Evolutionary conservation across 164 flowering plant genomes (phyloP).

Genomic region (Annona squamosa): DNA sequence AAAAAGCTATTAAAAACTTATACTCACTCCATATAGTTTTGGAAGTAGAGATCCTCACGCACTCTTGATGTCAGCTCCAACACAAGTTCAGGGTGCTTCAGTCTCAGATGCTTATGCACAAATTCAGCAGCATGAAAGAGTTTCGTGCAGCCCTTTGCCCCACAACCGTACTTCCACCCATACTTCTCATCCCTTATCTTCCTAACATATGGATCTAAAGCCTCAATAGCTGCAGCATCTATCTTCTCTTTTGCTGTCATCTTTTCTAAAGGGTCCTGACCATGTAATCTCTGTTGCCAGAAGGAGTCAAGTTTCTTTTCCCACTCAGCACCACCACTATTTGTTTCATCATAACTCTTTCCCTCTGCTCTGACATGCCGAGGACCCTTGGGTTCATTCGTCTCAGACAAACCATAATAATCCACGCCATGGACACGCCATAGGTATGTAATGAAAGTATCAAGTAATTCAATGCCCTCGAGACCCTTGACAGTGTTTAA

Average conservation of each 20-base stretch:
- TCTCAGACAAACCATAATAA: conserved; percentile 89
- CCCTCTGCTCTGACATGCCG: conserved; percentile 84
- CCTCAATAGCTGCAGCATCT: conserved; percentile 82
- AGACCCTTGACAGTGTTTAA: conserved; percentile 83
- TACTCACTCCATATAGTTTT: conserved; percentile 91
- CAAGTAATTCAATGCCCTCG: conserved; percentile 88
- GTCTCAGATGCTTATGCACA: conserved; percentile 91
- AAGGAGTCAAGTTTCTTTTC: conserved; percentile 74
- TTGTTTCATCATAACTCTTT: conserved; percentile 43
- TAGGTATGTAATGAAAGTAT: conserved; percentile 80
- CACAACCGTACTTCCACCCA: conserved; percentile 99
- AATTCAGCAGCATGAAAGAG: conserved; percentile 97
- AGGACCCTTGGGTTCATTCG: conserved; percentile 76
- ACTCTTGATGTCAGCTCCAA: conserved; percentile 85
- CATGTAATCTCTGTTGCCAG: conserved; percentile 80
- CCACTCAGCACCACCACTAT: conserved; percentile 61
- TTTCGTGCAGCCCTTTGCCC: conserved; percentile 99
- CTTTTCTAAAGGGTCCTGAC: conserved; percentile 84
- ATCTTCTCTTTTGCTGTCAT: conserved; percentile 95
- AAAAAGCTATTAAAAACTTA: not conserved
- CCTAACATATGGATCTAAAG: conserved; percentile 79
- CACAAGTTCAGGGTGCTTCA: conserved; percentile 84
- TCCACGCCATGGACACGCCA: conserved; percentile 97
- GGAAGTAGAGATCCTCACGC: conserved; percentile 87
- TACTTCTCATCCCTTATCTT: conserved; percentile 98